Evolutionary conservation across 2,329 filamentous ascomycete genomes (phyloP).

Genomic region (Xenoacremonium recifei): DNA sequence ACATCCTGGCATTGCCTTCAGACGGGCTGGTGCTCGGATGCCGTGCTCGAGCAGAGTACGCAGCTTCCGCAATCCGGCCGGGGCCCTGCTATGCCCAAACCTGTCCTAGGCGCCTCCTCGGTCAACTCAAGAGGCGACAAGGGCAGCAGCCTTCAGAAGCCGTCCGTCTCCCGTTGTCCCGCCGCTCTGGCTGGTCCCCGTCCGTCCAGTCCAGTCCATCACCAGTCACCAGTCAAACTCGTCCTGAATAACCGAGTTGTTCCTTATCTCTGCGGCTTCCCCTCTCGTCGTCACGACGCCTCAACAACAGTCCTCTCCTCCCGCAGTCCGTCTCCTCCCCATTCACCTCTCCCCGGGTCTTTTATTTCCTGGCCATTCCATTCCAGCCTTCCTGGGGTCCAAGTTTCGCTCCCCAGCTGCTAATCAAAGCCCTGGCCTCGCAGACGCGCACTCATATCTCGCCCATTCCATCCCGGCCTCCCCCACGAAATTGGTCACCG

Average conservation of each 20-base stretch:
- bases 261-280: slow-evolving; percentile 1
- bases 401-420: not conserved
- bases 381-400: not conserved
- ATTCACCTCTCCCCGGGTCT: not conserved
- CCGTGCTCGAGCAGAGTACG: too few relatives aligned
- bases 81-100: not conserved
- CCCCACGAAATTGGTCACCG: slow-evolving; percentile 30
- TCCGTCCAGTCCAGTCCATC: too few relatives aligned
- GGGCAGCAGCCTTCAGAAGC: too few relatives aligned
- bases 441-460: slow-evolving; percentile 14
- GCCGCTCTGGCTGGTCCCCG: too few relatives aligned
- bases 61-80: not conserved
- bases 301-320: not conserved
- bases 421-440: slow-evolving; percentile 11
- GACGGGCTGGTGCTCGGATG: too few relatives aligned
- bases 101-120: not conserved
- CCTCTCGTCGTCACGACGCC: not conserved
- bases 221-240: not conserved
- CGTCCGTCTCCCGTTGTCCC: not conserved
- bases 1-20: not conserved
- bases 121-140: not conserved
- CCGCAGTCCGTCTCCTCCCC: too few relatives aligned
- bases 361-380: not conserved
- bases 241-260: too few relatives aligned
- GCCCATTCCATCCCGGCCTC: slow-evolving; percentile 10